These are phyloP conservation scores for Pulicaria dysenterica DNA, from an alignment of 129 eudicot species.

Conservation along the genomic window DNA sequence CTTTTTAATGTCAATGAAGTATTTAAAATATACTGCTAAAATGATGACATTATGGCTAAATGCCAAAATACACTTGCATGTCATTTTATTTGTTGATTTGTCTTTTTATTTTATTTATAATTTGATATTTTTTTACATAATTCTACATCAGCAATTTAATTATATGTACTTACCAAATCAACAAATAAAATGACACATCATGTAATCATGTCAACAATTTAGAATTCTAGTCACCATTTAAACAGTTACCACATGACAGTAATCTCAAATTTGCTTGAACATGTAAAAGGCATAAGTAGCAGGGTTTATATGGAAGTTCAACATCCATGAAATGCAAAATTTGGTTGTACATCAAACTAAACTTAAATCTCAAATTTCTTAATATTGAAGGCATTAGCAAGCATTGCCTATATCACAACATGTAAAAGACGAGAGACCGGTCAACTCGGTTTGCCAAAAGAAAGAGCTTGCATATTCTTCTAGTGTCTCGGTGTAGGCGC, in stretches of 20 bases:
- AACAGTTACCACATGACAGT: too few relatives aligned
- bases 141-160: too few relatives aligned
- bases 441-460: constrained; percentile 11
- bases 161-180: too few relatives aligned
- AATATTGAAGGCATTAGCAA: constrained; percentile 24
- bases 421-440: constrained; percentile 20
- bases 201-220: too few relatives aligned
- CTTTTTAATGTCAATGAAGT: too few relatives aligned
- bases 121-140: too few relatives aligned
- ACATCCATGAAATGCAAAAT: constrained; percentile 25
- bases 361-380: constrained; percentile 15
- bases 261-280: too few relatives aligned
- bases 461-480: constrained; percentile 17
- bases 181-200: neutral
- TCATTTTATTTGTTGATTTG: too few relatives aligned
- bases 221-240: too few relatives aligned
- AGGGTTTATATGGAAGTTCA: constrained; percentile 4
- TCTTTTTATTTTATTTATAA: neutral
- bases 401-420: constrained; percentile 18
- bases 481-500: neutral
- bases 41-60: too few relatives aligned
- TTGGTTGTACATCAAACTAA: constrained; percentile 32
- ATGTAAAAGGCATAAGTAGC: neutral
- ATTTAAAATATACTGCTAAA: too few relatives aligned
- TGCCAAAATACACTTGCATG: too few relatives aligned